Percentiles rank a stretch among this genome's conserved stretches.
These are phyloP conservation scores for Litsea cubeba DNA, from an alignment of 164 flowering plant genomes.

Conservation along the genomic window DNA sequence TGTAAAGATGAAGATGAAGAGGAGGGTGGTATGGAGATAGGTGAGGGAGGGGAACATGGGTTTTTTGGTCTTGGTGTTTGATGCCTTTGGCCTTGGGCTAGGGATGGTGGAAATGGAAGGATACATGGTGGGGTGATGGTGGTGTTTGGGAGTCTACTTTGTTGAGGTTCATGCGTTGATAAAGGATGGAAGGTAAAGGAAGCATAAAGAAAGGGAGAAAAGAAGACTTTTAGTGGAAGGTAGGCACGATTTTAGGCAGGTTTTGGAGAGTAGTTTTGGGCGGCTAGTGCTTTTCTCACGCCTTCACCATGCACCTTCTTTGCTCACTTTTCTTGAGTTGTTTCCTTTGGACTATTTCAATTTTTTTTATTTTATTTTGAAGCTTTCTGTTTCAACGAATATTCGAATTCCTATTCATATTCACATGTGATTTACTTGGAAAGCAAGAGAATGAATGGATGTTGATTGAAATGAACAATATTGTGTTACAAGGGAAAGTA, in stretches of 20 bases:
- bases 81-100: constrained; percentile 25
- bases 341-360: neutral
- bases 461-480: too few relatives aligned
- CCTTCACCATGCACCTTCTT: constrained; percentile 6
- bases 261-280: neutral
- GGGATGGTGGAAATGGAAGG: neutral
- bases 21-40: constrained; percentile 50
- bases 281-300: constrained; percentile 39
- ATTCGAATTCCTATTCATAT: too few relatives aligned
- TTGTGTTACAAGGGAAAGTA: too few relatives aligned
- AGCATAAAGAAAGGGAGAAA: neutral
- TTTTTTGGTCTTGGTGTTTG: constrained; percentile 36
- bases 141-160: neutral
- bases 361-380: too few relatives aligned
- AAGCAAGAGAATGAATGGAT: too few relatives aligned
- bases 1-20: constrained; percentile 60
- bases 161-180: neutral
- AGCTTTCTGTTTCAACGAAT: neutral
- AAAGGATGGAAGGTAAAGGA: neutral
- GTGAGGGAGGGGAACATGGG: constrained; percentile 21
- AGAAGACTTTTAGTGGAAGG: constrained; percentile 8
- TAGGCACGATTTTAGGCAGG: constrained; percentile 30
- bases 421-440: too few relatives aligned
- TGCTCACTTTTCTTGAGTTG: neutral
- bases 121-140: constrained; percentile 3